Percentiles rank a stretch among this genome's conserved stretches.
phyloP scores from a whole-genome alignment of 768 basidiomycete species.

The Phlebiopsis flavidoalba region DNA sequence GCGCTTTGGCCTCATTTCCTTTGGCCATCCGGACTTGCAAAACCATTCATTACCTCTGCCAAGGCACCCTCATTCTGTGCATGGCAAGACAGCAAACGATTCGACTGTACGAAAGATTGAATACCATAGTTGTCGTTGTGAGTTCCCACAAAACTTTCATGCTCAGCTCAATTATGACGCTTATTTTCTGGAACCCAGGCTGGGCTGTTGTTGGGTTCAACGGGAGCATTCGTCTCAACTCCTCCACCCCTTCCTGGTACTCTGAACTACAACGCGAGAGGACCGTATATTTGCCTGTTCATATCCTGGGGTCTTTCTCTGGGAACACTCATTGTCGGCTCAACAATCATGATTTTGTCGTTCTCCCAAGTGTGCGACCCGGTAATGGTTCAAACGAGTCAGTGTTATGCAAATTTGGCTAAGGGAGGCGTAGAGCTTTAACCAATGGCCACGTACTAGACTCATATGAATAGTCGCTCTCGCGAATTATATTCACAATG shows the following conservation, averaged over 20 bases:
- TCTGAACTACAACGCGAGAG: constrained; percentile 4
- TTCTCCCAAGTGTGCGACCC: neutral
- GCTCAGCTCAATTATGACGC: too few relatives aligned
- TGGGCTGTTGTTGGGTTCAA: constrained; percentile 1
- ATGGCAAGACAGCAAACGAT: neutral
- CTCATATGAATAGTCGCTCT: constrained; percentile 3
- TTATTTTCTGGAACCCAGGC: neutral
- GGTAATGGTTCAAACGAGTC: constrained; percentile 4
- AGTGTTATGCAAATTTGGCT: neutral
- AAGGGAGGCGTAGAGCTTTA: neutral
- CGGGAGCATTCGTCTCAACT: constrained; percentile 8
- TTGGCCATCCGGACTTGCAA: neutral
- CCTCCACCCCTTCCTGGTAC: neutral
- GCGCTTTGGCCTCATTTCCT: neutral
- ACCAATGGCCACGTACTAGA: neutral
- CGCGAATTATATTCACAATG: constrained; percentile 4
- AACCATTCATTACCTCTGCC: neutral
- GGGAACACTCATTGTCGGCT: constrained; percentile 8
- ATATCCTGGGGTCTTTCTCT: constrained; percentile 5
- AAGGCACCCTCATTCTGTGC: neutral
- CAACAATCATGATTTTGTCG: constrained; percentile 4
- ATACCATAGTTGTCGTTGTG: neutral
- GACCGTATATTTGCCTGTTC: constrained; percentile 6
- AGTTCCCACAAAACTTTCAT: neutral
- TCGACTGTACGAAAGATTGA: neutral